phyloP scores from a whole-genome alignment of 371 early-diverging fungal species.

The Rhizopus sp. region DNA sequence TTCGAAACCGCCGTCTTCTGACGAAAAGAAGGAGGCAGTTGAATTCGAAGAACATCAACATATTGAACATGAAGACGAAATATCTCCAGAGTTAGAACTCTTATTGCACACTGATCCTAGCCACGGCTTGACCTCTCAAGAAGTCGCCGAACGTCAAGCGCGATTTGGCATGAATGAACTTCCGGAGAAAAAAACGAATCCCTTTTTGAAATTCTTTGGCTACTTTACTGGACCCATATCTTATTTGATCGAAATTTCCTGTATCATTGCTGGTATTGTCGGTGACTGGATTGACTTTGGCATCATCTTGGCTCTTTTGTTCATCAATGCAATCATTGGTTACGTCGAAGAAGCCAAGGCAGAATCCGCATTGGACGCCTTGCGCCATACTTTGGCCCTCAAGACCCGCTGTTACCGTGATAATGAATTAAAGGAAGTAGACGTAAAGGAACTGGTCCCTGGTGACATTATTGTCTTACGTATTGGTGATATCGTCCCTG shows the following conservation, averaged over 20 bases:
- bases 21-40: slow-evolving; percentile 22
- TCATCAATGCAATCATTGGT: slow-evolving; percentile 88
- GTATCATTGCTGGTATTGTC: slow-evolving; percentile 67
- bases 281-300: slow-evolving; percentile 80
- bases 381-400: slow-evolving; percentile 83
- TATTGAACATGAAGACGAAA: slow-evolving; percentile 56
- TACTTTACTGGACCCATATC: slow-evolving; percentile 90
- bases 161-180: slow-evolving; percentile 71
- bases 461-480: slow-evolving; percentile 87
- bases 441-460: slow-evolving; percentile 72
- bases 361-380: slow-evolving; percentile 74
- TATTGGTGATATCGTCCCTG: slow-evolving; percentile 90
- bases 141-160: slow-evolving; percentile 59
- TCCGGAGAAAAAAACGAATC: slow-evolving; percentile 80
- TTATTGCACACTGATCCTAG: slow-evolving; percentile 67
- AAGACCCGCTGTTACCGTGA: slow-evolving; percentile 76
- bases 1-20: neutral
- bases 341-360: slow-evolving; percentile 82
- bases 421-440: slow-evolving; percentile 73
- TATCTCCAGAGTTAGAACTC: slow-evolving; percentile 69
- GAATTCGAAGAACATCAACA: slow-evolving; percentile 36
- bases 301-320: slow-evolving; percentile 75
- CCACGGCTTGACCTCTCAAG: slow-evolving; percentile 57
- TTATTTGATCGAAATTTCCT: slow-evolving; percentile 77
- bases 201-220: slow-evolving; percentile 81